Evolutionary conservation across 257 asterid species (phyloP), one percentile per base, ranked within the genome.

Genomic region (Osmanthus fragrans): DNA sequence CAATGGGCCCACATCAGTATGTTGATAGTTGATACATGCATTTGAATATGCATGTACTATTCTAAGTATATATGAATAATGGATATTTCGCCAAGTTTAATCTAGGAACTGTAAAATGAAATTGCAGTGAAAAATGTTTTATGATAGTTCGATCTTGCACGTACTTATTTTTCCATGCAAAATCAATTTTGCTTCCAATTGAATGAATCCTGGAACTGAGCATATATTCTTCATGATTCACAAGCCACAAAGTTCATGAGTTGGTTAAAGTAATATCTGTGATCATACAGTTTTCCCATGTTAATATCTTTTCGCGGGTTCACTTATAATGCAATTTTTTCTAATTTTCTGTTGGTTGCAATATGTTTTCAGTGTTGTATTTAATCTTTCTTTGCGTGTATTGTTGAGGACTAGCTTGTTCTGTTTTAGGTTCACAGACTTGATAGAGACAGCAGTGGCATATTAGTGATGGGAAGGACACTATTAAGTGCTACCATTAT

Each of bases 381-480:
- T 56, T 79, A 79, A 73, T 71, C 73, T 79, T 73, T 70, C 25
- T 70, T 27, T 78, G 33, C 81, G 71, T 76, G 75, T 70, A 76
- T 82, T 81, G 82, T 79, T 81, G 67, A 58, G 84, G 87, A 84
- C 86, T 80, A 84, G 90, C 83, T 80, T 86, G n/a, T 84, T 80
- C 29, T 77, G 67, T 63, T 69, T 63, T 88, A 95, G 99, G 98
- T 93, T 70, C 98, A 95, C 91, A 90, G 99, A 80, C 98, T 95
- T 80, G 99, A 95, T 82, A 87, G 94, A 82, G 98, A 91, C 84
- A 86, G 98, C 89, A 95, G 97, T 76, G 99, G 99, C 82, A 84
- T 95, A 85, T 83, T 95, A 84, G 90, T 95, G 84, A 89, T 95
- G 97, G 97, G 99, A 80, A 95, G 96, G 88, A 90, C 97, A 79